A percentile compares a stretch with the other conserved stretches of the same genome.
These are phyloP conservation scores for Annona cherimola DNA, from an alignment of 164 flowering plant genomes.

Conservation along the genomic window DNA sequence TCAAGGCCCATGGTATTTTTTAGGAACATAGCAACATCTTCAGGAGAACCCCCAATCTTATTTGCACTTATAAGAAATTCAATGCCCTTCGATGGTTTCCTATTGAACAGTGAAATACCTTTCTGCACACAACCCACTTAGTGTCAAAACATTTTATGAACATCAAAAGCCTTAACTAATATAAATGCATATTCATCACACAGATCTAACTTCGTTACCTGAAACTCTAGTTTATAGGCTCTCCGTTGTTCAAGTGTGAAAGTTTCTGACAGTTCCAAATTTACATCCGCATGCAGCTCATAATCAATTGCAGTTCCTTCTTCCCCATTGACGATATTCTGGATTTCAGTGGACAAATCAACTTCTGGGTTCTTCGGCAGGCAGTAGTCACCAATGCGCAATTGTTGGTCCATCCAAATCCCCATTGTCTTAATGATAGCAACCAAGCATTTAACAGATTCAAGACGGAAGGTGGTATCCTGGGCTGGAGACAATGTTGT, in stretches of 20 bases:
- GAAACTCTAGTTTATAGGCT: constrained; percentile 84
- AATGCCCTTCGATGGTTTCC: constrained; percentile 96
- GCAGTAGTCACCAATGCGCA: constrained; percentile 47
- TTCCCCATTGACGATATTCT: constrained; percentile 44
- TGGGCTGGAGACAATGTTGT: constrained; percentile 83
- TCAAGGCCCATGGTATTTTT: constrained; percentile 70
- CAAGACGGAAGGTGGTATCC: constrained; percentile 83
- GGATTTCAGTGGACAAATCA: constrained; percentile 47
- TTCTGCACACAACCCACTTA: constrained; percentile 59
- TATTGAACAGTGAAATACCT: constrained; percentile 82
- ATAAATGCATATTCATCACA: not conserved
- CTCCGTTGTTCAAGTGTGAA: constrained; percentile 91
- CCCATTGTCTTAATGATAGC: constrained; percentile 87
- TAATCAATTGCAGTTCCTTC: constrained; percentile 55
- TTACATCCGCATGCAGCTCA: constrained; percentile 68
- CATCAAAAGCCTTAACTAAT: not conserved
- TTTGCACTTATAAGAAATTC: constrained; percentile 77
- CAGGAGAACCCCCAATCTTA: constrained; percentile 80
- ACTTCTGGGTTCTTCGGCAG: constrained; percentile 42
- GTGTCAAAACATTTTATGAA: constrained; percentile 10
- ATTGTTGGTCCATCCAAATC: constrained; percentile 92
- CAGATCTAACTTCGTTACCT: constrained; percentile 35
- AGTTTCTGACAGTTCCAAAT: constrained; percentile 72
- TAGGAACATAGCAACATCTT: constrained; percentile 75
- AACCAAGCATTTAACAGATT: constrained; percentile 91